phyloP scores from a whole-genome alignment of 2,329 filamentous ascomycete genomes.

The Verticillium albo-atrum region DNA sequence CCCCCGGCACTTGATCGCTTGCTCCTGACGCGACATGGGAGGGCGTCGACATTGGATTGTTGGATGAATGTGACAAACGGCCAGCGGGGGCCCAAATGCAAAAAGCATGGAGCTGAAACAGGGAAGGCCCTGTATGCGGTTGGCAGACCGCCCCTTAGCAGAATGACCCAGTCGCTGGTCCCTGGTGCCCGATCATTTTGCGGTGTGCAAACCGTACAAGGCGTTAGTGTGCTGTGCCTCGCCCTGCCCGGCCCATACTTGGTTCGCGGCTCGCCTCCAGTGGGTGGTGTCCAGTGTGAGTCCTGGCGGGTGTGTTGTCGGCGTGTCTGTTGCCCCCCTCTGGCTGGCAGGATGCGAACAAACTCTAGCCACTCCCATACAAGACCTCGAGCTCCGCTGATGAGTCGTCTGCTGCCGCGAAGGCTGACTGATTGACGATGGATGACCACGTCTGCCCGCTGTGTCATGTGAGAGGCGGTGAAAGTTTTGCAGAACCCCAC shows the following conservation, averaged over 20 bases:
- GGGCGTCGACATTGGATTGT: conserved; percentile 1
- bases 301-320: not conserved
- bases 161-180: not conserved
- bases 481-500: not conserved
- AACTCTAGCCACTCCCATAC: not conserved
- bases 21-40: not conserved
- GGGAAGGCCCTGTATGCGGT: not conserved
- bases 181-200: conserved; percentile 1
- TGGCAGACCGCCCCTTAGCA: conserved; percentile 2
- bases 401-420: not conserved
- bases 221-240: not conserved
- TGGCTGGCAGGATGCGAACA: not conserved
- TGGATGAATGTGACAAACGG: conserved; percentile 1
- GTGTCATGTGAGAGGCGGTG: not conserved
- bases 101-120: conserved; percentile 4
- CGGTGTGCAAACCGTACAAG: not conserved
- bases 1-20: not conserved
- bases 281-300: no score
- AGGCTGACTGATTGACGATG: not conserved
- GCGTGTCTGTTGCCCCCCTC: not conserved
- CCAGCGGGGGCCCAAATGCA: not conserved
- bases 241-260: not conserved
- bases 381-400: not conserved
- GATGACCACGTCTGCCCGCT: not conserved
- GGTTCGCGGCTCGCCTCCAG: no score